A percentile compares a stretch with the other conserved stretches of the same genome.
Conservation (phyloP, 768 basidiomycete species). For the Neoboletus subvelutipes region DNA sequence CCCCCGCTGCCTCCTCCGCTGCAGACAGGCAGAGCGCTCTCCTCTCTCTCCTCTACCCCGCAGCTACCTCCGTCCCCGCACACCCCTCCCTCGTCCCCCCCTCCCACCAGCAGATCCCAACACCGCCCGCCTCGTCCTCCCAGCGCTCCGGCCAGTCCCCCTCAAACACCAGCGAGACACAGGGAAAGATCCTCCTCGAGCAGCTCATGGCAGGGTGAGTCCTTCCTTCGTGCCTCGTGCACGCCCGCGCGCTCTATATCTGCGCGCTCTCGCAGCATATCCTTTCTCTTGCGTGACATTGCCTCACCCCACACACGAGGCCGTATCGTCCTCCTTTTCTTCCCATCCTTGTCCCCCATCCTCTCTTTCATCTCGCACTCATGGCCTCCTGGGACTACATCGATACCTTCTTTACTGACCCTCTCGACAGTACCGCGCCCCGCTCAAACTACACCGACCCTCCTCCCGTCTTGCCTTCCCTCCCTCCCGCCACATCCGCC, state of each 20-base stretch:
- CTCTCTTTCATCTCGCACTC: constrained; percentile 19
- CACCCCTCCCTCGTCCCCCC: no score
- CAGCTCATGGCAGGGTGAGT: constrained; percentile 81
- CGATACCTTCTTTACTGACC: constrained; percentile 32
- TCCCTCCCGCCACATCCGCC: constrained; percentile 44
- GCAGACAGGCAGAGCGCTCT: constrained; percentile 75
- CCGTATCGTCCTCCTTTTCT: constrained; percentile 21
- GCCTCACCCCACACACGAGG: constrained; percentile 33
- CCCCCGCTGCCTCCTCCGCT: constrained; percentile 32
- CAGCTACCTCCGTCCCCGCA: constrained; percentile 38
- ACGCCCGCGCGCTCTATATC: neutral
- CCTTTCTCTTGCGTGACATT: neutral
- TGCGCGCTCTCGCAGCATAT: neutral
- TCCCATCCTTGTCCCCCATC: constrained; percentile 5
- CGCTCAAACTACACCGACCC: constrained; percentile 53
- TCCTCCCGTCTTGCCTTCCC: constrained; percentile 36
- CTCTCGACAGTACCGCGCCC: constrained; percentile 41
- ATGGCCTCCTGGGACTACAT: constrained; percentile 36
- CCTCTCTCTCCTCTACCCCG: constrained; percentile 63
- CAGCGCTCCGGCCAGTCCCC: constrained; percentile 56
- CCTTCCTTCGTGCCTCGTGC: no score
- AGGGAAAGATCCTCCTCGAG: constrained; percentile 74
- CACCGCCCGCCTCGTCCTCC: constrained; percentile 61
- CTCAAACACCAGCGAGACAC: constrained; percentile 54
- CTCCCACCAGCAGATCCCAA: constrained; percentile 65